A percentile compares a stretch with the other conserved stretches of the same genome.
Conservation (phyloP, 208 protist genomes). For the Crithidia fasciculata region DNA sequence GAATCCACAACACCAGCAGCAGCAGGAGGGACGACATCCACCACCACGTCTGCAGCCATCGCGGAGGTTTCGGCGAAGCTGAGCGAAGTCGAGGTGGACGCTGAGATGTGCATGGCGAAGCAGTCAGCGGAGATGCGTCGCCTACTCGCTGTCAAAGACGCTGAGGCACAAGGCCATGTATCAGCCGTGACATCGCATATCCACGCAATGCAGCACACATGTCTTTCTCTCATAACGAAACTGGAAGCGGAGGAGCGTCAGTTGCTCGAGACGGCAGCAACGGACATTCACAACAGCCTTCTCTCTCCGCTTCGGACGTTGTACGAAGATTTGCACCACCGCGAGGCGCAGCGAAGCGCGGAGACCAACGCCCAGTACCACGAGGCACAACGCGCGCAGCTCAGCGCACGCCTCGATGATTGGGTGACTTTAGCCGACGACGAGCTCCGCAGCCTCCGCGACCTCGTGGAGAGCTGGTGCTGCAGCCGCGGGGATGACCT, state of each 20-base stretch:
- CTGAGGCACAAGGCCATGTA: too few species aligned
- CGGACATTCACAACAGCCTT: too few species aligned
- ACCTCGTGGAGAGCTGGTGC: not conserved
- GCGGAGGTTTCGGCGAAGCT: not conserved
- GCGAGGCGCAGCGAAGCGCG: not conserved
- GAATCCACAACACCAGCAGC: too few species aligned
- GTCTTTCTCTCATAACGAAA: too few species aligned
- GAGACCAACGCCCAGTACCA: not conserved
- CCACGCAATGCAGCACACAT: too few species aligned
- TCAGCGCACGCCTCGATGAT: not conserved
- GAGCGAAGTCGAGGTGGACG: not conserved
- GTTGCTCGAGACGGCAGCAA: too few species aligned
- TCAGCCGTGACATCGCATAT: too few species aligned
- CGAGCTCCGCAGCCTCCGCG: not conserved
- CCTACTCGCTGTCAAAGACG: too few species aligned
- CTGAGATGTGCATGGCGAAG: not conserved
- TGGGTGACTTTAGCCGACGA: not conserved
- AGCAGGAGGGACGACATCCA: too few species aligned
- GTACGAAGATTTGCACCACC: not conserved
- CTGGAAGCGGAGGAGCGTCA: too few species aligned
- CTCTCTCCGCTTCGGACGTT: too few species aligned
- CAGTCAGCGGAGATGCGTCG: not conserved
- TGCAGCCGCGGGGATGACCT: not conserved
- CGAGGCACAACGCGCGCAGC: not conserved
- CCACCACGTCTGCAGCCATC: too few species aligned